phyloP scores from a whole-genome alignment of 352 stramenopile genomes.

The Globisporangium echinulatum region DNA sequence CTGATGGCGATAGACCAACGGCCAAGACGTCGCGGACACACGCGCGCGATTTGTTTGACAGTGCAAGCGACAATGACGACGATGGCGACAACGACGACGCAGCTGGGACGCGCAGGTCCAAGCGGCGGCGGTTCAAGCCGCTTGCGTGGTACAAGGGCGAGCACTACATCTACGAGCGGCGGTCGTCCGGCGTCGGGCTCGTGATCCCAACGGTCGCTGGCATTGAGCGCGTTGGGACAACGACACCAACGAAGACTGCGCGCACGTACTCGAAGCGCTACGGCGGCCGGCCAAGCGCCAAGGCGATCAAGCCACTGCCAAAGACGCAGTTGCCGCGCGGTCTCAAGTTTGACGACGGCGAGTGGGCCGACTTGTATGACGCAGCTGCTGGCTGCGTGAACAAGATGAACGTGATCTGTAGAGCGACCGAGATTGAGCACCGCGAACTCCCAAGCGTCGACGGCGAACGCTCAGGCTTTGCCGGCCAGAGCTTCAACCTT shows the following conservation, averaged over 20 bases:
- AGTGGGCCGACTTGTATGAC: constrained; percentile 76
- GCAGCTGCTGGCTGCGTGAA: constrained; percentile 45
- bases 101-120: constrained; percentile 59
- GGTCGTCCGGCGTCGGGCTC: constrained; percentile 69
- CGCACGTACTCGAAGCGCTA: constrained; percentile 19
- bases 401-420: constrained; percentile 78
- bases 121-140: constrained; percentile 73
- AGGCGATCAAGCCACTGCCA: constrained; percentile 33
- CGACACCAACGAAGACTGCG: constrained; percentile 44
- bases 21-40: constrained; percentile 13
- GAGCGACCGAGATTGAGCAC: constrained; percentile 61
- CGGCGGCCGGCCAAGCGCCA: constrained; percentile 3
- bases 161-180: constrained; percentile 81
- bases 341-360: constrained; percentile 46
- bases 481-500: constrained; percentile 87
- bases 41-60: constrained; percentile 23
- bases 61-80: constrained; percentile 45
- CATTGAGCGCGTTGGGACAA: constrained; percentile 55
- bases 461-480: constrained; percentile 46
- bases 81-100: constrained; percentile 28
- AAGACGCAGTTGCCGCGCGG: constrained; percentile 39
- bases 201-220: constrained; percentile 75
- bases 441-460: constrained; percentile 60
- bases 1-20: constrained; percentile 1
- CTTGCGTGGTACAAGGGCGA: constrained; percentile 88